These are phyloP conservation scores for Epichloe amarillans DNA, from an alignment of 2,329 filamentous ascomycete species.

Conservation along the genomic window DNA sequence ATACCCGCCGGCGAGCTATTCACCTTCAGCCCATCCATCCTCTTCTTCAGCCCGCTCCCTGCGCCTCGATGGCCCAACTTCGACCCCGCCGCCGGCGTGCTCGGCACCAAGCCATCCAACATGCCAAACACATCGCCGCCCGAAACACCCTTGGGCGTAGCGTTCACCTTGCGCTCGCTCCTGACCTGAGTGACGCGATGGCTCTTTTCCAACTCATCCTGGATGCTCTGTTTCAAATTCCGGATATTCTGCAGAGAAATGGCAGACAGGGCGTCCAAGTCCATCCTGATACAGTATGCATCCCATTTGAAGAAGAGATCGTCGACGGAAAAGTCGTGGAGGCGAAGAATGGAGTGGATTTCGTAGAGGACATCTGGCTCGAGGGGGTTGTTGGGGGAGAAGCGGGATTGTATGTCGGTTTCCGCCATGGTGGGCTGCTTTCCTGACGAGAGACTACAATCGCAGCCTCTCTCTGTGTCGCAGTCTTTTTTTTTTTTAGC, in stretches of 20 bases:
- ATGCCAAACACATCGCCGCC: constrained; percentile 70
- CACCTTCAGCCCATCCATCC: constrained; percentile 16
- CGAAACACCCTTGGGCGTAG: constrained; percentile 49
- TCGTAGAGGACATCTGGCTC: constrained; percentile 68
- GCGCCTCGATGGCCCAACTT: constrained; percentile 26
- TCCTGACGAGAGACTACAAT: too few species aligned
- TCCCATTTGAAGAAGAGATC: constrained; percentile 99
- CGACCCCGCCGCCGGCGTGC: constrained; percentile 36
- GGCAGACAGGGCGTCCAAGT: constrained; percentile 55
- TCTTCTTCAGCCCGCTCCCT: constrained; percentile 20
- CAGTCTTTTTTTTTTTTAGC: too few species aligned
- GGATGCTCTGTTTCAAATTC: constrained; percentile 74
- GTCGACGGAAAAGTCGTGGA: constrained; percentile 69
- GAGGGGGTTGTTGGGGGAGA: constrained; percentile 34
- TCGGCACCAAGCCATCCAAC: constrained; percentile 58
- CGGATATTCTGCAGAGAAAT: constrained; percentile 54
- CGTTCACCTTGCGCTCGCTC: constrained; percentile 46
- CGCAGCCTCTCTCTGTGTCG: not conserved
- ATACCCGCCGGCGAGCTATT: constrained; percentile 22
- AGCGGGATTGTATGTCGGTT: constrained; percentile 21
- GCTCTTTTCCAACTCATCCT: constrained; percentile 70
- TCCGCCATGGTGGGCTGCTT: constrained; percentile 20
- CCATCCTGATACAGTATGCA: constrained; percentile 92
- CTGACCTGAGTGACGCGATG: constrained; percentile 51
- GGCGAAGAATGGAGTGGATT: constrained; percentile 70